These are phyloP conservation scores for Aspergillus bridgeri DNA, from an alignment of 495 filamentous ascomycete genomes.

Conservation along the genomic window DNA sequence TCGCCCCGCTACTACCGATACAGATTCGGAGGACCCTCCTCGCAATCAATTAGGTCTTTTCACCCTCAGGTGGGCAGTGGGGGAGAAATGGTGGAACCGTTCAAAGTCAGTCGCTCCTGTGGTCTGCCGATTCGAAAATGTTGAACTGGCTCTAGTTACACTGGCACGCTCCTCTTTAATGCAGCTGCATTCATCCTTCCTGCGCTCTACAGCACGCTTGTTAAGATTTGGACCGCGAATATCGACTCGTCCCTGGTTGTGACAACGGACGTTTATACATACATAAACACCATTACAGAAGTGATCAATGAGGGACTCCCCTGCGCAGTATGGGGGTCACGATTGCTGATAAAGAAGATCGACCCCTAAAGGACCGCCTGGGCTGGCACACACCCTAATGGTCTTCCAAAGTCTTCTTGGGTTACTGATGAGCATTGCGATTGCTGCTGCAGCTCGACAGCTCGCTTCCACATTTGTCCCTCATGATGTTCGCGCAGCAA, in stretches of 20 bases:
- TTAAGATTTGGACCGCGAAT: conserved; percentile 73
- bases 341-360: conserved; percentile 66
- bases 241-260: conserved; percentile 63
- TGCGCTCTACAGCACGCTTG: conserved; percentile 65
- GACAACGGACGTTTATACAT: conserved; percentile 63
- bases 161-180: conserved; percentile 61
- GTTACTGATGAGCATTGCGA: conserved; percentile 56
- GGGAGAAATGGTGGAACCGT: no score
- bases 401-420: conserved; percentile 56
- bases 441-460: conserved; percentile 50
- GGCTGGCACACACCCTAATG: conserved; percentile 63
- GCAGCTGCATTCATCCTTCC: conserved; percentile 60
- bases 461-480: conserved; percentile 66
- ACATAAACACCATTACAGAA: conserved; percentile 61
- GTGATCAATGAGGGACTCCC: conserved; percentile 75
- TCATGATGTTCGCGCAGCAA: conserved; percentile 47
- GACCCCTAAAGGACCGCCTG: conserved; percentile 57
- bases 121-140: no score
- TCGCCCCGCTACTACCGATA: no score
- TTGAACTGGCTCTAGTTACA: conserved; percentile 47
- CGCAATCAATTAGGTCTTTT: no score
- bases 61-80: no score
- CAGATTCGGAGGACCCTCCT: no score
- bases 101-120: no score
- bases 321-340: conserved; percentile 63